Percentiles rank a stretch among this genome's conserved stretches.
phyloP scores from a whole-genome alignment of 352 stramenopile genomes.

The Phytopythium helicoides region DNA sequence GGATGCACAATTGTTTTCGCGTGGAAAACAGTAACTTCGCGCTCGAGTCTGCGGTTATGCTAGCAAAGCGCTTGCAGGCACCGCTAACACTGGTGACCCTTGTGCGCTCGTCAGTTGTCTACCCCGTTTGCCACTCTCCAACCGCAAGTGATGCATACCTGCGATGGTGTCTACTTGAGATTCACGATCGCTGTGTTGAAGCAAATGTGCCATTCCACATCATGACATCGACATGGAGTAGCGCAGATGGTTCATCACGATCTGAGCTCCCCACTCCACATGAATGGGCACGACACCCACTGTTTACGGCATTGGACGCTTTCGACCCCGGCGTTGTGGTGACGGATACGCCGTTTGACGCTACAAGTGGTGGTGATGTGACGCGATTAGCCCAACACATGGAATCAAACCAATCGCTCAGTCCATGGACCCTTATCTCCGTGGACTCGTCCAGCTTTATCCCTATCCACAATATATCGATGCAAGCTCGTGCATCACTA shows the following conservation, averaged over 20 bases:
- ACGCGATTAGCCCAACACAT: constrained; percentile 30
- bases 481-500: constrained; percentile 34
- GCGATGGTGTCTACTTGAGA: constrained; percentile 45
- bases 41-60: constrained; percentile 43
- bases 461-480: constrained; percentile 40
- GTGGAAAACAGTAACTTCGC: constrained; percentile 65
- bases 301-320: constrained; percentile 37
- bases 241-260: background rate
- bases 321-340: constrained; percentile 43
- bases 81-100: constrained; percentile 49
- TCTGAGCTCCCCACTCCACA: background rate
- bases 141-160: constrained; percentile 56
- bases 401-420: constrained; percentile 25
- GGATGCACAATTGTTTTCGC: constrained; percentile 60
- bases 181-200: constrained; percentile 45
- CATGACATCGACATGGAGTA: constrained; percentile 26
- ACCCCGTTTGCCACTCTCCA: constrained; percentile 50
- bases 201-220: constrained; percentile 40
- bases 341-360: constrained; percentile 35
- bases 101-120: constrained; percentile 41
- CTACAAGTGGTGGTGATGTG: constrained; percentile 29
- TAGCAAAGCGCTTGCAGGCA: constrained; percentile 36
- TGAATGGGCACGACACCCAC: constrained; percentile 17
- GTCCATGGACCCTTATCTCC: constrained; percentile 50
- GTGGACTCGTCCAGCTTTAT: constrained; percentile 58